A percentile compares a stretch with the other conserved stretches of the same genome.
phyloP scores from a whole-genome alignment of 1,284 basidiomycete species.

The Ustilago curta region DNA sequence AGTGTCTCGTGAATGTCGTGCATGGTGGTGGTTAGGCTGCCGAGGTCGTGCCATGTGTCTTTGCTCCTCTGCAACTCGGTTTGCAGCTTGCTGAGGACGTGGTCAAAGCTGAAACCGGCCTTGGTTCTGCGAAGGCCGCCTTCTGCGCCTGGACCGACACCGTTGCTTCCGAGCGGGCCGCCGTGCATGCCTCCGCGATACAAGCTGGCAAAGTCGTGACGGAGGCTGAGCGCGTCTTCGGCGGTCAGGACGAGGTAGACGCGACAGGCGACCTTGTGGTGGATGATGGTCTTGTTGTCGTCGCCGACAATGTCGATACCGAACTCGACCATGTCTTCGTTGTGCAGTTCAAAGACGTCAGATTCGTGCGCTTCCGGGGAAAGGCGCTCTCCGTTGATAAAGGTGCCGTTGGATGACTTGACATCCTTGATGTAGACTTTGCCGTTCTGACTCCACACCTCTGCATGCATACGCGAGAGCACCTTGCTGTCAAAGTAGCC shows the following conservation, averaged over 20 bases:
- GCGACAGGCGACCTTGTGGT: slow-evolving; percentile 96
- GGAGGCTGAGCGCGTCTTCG: slow-evolving; percentile 76
- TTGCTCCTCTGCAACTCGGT: slow-evolving; percentile 92
- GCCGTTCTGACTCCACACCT: slow-evolving; percentile 92
- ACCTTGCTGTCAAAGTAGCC: slow-evolving; percentile 99
- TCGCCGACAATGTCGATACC: slow-evolving; percentile 99
- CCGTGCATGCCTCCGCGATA: slow-evolving; percentile 66
- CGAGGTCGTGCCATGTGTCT: slow-evolving; percentile 90
- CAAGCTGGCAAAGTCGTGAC: slow-evolving; percentile 66
- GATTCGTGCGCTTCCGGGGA: slow-evolving; percentile 91
- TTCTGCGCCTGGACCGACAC: slow-evolving; percentile 65
- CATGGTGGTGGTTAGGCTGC: slow-evolving; percentile 83
- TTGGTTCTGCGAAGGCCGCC: slow-evolving; percentile 64
- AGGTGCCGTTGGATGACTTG: slow-evolving; percentile 97
- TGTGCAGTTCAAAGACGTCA: slow-evolving; percentile 92
- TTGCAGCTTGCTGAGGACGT: slow-evolving; percentile 82
- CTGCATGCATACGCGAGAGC: slow-evolving; percentile 92
- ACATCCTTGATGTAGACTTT: slow-evolving; percentile 95
- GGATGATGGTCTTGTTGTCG: slow-evolving; percentile 97
- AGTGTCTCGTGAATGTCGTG: slow-evolving; percentile 91
- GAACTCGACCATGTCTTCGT: slow-evolving; percentile 94
- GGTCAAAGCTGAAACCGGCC: slow-evolving; percentile 77
- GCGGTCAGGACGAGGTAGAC: slow-evolving; percentile 88
- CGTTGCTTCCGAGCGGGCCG: slow-evolving; percentile 58
- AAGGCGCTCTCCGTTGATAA: slow-evolving; percentile 94